A percentile compares a stretch with the other conserved stretches of the same genome.
phyloP scores from a whole-genome alignment of 352 stramenopile genomes.

The Pythium sukuiense region DNA sequence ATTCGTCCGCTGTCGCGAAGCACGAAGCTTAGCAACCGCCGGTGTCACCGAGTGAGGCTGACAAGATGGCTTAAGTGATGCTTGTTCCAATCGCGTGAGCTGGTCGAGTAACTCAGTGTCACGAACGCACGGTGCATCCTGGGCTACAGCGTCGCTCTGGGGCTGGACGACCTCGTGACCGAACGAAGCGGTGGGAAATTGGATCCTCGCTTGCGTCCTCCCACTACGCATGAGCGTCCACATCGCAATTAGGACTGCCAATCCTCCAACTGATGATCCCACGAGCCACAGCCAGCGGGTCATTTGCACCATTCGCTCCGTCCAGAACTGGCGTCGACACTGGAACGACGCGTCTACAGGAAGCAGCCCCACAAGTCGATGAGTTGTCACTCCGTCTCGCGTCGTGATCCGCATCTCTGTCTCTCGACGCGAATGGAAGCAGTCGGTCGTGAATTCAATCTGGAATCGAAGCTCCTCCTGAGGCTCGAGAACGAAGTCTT shows the following conservation, averaged over 20 bases:
- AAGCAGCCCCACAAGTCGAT: not conserved
- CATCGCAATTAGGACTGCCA: not conserved
- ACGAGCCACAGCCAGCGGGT: not conserved
- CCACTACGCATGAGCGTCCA: not conserved
- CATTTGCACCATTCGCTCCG: not conserved
- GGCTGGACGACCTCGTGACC: not conserved
- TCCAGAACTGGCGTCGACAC: constrained; percentile 3
- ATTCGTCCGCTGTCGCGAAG: not conserved
- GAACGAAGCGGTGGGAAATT: not conserved
- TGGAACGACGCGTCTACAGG: constrained; percentile 2
- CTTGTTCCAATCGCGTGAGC: not conserved
- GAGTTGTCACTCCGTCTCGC: not conserved
- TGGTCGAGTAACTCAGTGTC: not conserved
- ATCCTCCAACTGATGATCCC: not conserved
- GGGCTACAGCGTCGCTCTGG: not conserved
- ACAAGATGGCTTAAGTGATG: not conserved
- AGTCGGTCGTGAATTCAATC: constrained; percentile 3
- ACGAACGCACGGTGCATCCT: not conserved
- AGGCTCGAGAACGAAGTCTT: not conserved
- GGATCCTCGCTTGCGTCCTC: not conserved
- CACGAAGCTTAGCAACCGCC: not conserved
- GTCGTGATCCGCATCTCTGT: not conserved
- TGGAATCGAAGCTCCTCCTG: not conserved
- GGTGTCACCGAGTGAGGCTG: not conserved
- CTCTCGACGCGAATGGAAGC: not conserved